Evolutionary conservation across 2,329 filamentous ascomycete species (phyloP).

Genomic region (Alternaria arborescens): DNA sequence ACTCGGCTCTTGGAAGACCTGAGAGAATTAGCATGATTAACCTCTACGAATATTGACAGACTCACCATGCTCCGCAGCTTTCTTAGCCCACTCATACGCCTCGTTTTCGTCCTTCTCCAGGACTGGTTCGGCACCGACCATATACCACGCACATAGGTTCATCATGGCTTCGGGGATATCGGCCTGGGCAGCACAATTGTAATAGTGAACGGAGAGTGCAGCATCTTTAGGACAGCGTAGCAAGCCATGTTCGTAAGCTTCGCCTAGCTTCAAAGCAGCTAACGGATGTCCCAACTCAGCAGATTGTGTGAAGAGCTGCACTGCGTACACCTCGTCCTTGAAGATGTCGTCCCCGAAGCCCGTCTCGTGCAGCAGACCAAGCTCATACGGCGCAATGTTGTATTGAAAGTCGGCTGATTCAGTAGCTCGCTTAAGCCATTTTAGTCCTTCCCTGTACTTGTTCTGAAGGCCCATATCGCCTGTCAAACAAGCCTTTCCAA

Average conservation of each 20-base stretch:
- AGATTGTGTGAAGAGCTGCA: constrained; percentile 91
- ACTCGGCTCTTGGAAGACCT: constrained; percentile 79
- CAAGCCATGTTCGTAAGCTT: constrained; percentile 93
- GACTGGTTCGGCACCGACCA: constrained; percentile 91
- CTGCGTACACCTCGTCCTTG: constrained; percentile 87
- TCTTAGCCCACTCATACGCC: constrained; percentile 93
- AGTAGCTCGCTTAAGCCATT: constrained; percentile 93
- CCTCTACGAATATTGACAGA: constrained; percentile 21
- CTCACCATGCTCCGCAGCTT: constrained; percentile 85
- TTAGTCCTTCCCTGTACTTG: constrained; percentile 88
- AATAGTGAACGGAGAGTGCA: constrained; percentile 94
- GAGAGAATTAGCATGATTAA: constrained; percentile 21
- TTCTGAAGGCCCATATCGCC: constrained; percentile 87
- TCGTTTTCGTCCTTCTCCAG: constrained; percentile 95
- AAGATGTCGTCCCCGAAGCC: constrained; percentile 97
- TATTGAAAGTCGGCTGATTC: constrained; percentile 92
- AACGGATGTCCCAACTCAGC: constrained; percentile 90
- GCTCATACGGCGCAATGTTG: constrained; percentile 89
- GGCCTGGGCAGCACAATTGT: constrained; percentile 87
- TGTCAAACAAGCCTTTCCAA: constrained; percentile 88
- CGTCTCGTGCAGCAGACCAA: constrained; percentile 86
- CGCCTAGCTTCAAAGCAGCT: constrained; percentile 88
- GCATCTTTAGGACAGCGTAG: constrained; percentile 89
- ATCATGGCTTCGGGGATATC: constrained; percentile 93
- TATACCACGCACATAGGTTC: constrained; percentile 98